A percentile compares a stretch with the other conserved stretches of the same genome.
phyloP scores from a whole-genome alignment of 2,329 filamentous ascomycete genomes.

The Colletotrichum eleusines region DNA sequence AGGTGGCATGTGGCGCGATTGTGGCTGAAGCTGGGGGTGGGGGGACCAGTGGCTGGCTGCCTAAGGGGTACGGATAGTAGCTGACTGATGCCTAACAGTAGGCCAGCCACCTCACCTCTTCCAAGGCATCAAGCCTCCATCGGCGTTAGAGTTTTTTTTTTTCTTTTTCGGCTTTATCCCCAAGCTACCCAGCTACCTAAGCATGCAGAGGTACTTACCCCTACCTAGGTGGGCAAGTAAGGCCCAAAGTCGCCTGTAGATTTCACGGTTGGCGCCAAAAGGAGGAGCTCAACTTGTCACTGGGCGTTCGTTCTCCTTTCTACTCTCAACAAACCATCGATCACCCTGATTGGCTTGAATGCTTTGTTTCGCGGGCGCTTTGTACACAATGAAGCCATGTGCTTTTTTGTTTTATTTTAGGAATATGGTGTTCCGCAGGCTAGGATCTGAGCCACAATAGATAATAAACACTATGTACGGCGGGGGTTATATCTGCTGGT shows the following conservation, averaged over 20 bases:
- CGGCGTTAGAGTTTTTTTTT: too few relatives aligned
- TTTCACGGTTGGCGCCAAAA: conserved; percentile 31
- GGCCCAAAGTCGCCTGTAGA: conserved; percentile 7
- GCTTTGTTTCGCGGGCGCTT: conserved; percentile 1
- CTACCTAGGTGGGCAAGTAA: neutral
- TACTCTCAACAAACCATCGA: conserved; percentile 20
- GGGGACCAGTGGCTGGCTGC: neutral
- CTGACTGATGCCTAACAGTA: neutral
- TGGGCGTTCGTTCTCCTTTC: too few relatives aligned
- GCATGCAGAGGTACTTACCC: too few relatives aligned
- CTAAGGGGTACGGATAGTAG: too few relatives aligned
- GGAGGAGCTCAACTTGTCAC: too few relatives aligned
- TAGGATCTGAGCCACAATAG: conserved; percentile 18
- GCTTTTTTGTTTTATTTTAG: neutral
- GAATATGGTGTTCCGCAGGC: neutral
- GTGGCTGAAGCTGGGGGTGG: conserved; percentile 41
- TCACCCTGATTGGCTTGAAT: conserved; percentile 9
- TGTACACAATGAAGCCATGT: neutral
- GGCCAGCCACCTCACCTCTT: too few relatives aligned
- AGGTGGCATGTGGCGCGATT: conserved; percentile 35
- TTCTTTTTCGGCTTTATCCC: neutral
- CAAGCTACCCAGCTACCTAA: too few relatives aligned
- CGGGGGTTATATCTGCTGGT: conserved; percentile 12
- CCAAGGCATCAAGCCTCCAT: neutral
- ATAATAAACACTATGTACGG: neutral